Base-by-base conservation (phyloP, 768 basidiomycete species). In the Pisolithus marmoratus region DNA sequence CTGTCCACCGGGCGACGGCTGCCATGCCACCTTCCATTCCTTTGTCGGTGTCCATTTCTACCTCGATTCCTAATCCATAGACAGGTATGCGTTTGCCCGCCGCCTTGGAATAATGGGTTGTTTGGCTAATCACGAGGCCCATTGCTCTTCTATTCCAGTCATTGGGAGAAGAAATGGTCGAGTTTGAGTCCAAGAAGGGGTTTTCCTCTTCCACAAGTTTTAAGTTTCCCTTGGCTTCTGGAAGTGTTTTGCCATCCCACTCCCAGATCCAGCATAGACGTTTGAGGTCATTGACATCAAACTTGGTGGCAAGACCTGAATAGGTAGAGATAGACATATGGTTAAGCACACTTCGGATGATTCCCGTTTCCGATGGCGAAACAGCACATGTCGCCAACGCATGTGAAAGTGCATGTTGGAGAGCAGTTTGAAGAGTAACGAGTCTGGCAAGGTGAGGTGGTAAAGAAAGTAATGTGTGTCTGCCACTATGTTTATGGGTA, bases 181-280 rank as follows among this genome's bases (percentile, higher is more conserved):
- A 54, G 3, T 66, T 62, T 4, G 78, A 68, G n/a, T 67, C 68
- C 60, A 88, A 69, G 75, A 90, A 88, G 29, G 87, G 87, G 56
- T 90, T 90, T 6, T 85, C 78, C 14, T 87, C 86, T 12, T 81
- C 80, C 6, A 72, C 63, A 14, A 55, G 52, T 22, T 49, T n/a
- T 22, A 44, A 2, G 1, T 61, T 52, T 38, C 36, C 38, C 43
- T 59, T 51, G 38, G 31, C 19, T 8, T 52, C 46, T 3, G 76
- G 72, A 3, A 79, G 49, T 5, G 72, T 54, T 41, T 77, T 66
- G 6, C 78, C 77, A 60, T 90, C 83, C 90, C 90, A 93, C 64
- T 92, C 90, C 88, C 90, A 91, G 15, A 92, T 54, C 90, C 90
- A 92, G 68, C 90, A 91, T 19, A 93, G 76, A 53, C 85, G 76